A percentile compares a stretch with the other conserved stretches of the same genome.
Evolutionary conservation across 2,329 filamentous ascomycete genomes (phyloP).

Genomic region (Metarhizium guizhouense): DNA sequence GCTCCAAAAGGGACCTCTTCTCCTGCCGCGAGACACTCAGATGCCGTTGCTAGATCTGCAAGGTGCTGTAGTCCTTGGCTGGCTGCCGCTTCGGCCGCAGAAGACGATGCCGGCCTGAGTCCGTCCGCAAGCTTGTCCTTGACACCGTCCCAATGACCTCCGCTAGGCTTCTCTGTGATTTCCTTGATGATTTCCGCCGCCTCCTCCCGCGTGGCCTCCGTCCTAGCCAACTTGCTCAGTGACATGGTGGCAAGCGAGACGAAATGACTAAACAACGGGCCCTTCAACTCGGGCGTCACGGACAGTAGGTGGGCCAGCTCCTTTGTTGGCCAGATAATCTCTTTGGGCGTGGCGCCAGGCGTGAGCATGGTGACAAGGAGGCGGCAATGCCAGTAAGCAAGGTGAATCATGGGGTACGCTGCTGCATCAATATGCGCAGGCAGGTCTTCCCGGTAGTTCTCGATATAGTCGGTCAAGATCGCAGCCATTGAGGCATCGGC

Average conservation of each 20-base stretch:
- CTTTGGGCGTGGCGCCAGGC: constrained; percentile 42
- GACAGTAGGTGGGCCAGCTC: constrained; percentile 51
- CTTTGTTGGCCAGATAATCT: constrained; percentile 51
- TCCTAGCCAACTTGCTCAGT: constrained; percentile 49
- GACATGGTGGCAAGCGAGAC: constrained; percentile 49
- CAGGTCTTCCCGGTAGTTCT: constrained; percentile 57
- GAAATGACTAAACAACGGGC: constrained; percentile 60
- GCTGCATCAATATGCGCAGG: constrained; percentile 45
- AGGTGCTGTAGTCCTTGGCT: constrained; percentile 52
- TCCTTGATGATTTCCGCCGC: constrained; percentile 46
- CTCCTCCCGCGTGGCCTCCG: constrained; percentile 47
- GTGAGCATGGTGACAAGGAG: constrained; percentile 54
- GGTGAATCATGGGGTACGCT: constrained; percentile 48
- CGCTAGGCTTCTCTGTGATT: constrained; percentile 44
- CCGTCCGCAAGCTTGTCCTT: constrained; percentile 31
- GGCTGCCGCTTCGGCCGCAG: constrained; percentile 26
- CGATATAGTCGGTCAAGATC: constrained; percentile 31
- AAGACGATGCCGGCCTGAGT: constrained; percentile 24
- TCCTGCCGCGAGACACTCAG: constrained; percentile 21
- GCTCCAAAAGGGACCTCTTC: constrained; percentile 23
- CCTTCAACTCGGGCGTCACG: constrained; percentile 43
- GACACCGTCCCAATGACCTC: constrained; percentile 49
- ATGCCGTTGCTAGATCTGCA: constrained; percentile 45
- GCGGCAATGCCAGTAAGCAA: constrained; percentile 63
- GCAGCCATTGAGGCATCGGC: constrained; percentile 24